A percentile compares a stretch with the other conserved stretches of the same genome.
Conservation (phyloP, 495 filamentous ascomycete species). For the Aspergillus campestris region DNA sequence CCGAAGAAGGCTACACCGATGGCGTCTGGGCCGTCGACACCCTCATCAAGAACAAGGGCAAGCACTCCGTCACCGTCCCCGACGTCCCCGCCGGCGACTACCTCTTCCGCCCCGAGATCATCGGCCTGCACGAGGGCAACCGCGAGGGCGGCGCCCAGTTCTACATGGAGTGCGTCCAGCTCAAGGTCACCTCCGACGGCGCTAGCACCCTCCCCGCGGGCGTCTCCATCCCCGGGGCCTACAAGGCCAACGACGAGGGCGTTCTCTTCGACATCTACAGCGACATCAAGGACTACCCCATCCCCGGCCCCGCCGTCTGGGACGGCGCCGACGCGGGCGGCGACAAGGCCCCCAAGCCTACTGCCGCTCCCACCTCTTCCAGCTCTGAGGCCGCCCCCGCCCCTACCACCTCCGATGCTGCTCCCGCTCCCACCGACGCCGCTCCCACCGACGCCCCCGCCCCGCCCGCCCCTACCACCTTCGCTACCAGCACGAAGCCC, state of each 20-base stretch:
- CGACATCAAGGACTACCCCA: slow-evolving; percentile 12
- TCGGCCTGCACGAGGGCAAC: slow-evolving; percentile 16
- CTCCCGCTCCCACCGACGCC: slow-evolving; percentile 1
- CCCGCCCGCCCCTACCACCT: not conserved
- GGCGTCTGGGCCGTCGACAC: slow-evolving; percentile 15
- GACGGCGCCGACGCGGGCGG: slow-evolving; percentile 2
- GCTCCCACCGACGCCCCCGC: slow-evolving; percentile 2
- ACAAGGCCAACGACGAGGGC: slow-evolving; percentile 11
- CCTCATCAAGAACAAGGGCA: slow-evolving; percentile 16
- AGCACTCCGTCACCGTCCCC: slow-evolving; percentile 17
- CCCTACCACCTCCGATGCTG: not conserved
- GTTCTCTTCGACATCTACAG: slow-evolving; percentile 17
- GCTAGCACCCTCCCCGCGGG: slow-evolving; percentile 10
- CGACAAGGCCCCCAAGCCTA: not conserved
- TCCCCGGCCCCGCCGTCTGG: slow-evolving; percentile 19
- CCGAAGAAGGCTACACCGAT: slow-evolving; percentile 15
- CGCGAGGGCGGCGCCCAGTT: slow-evolving; percentile 14
- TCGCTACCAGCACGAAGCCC: not conserved
- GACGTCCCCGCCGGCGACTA: slow-evolving; percentile 16
- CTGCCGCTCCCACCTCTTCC: slow-evolving; percentile 5
- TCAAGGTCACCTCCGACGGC: slow-evolving; percentile 15
- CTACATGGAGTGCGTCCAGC: slow-evolving; percentile 21
- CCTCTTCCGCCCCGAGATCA: slow-evolving; percentile 19
- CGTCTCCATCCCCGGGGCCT: slow-evolving; percentile 15
- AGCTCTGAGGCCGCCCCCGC: slow-evolving; percentile 2